Evolutionary conservation across 805 yeast species (phyloP), one percentile per base, ranked within the genome.

Genomic region (Zygoascus tannicola): DNA sequence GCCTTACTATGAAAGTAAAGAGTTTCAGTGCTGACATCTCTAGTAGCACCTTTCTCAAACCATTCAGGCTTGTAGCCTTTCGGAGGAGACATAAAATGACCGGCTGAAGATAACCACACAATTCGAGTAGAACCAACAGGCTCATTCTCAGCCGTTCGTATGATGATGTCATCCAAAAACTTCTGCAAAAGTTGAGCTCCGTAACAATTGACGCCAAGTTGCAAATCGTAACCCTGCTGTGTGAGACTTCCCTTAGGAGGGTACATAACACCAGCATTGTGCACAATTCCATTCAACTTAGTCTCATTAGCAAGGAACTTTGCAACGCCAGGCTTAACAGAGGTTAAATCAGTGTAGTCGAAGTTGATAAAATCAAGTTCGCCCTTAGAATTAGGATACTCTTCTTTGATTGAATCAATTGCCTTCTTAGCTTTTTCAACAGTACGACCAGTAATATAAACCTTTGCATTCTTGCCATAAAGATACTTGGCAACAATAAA

Each of bases 251-350:
- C 40, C 20, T 37, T 10, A 2, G 50, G 68, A 2, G 69, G 68
- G n/a, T 28, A 26, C 71, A 69, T 67, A 3, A 72, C 65, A 28
- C 73, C 74, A 8, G 74, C 75, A 51, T 71, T 72, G 49, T 67
- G 65, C 26, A 71, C 57, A 19, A 69, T 58, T 1, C 66, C 57
- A 42, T 71, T 62, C 36, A 71, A 44, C 4, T 50, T 49, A 4
- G 52, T 44, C 19, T 64, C 62, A 20, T 52, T 46, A 4, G 41
- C 37, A 15, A 56, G 34, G 28, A 69, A 49, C 34, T 57, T 51
- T 12, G 54, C 56, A 10, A 60, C 63, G 1, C 67, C 76, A 0
- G 66, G 59, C 48, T 58, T 62, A 43, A 74, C 58, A 1, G 71
- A 62, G 4, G 62, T 44, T 45, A 76, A 57, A 51, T 76, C 78